Percentiles rank a stretch among this genome's conserved stretches.
phyloP scores from a whole-genome alignment of 2,329 filamentous ascomycete genomes.

The Phaeophleospora eucalypticola region DNA sequence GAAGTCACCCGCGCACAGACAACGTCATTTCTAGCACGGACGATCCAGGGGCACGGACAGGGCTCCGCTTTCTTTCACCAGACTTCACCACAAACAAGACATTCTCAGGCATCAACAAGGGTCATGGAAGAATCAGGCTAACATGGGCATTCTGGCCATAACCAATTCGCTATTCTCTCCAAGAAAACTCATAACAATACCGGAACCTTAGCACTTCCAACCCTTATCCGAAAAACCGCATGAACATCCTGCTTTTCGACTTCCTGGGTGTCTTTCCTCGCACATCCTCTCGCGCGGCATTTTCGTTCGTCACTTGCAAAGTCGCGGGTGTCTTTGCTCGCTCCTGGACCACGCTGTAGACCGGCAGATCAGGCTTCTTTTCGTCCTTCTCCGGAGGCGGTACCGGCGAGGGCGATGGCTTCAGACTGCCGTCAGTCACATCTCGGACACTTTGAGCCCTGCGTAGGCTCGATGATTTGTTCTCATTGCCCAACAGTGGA shows the following conservation, averaged over 20 bases:
- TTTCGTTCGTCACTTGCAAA: slow-evolving; percentile 12
- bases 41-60: neutral
- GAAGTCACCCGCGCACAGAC: slow-evolving; percentile 9
- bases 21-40: slow-evolving; percentile 4
- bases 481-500: slow-evolving; percentile 24
- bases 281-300: slow-evolving; percentile 2
- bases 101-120: neutral
- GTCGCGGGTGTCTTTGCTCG: slow-evolving; percentile 16
- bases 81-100: neutral
- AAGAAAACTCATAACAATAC: slow-evolving; percentile 3
- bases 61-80: neutral
- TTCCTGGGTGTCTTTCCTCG: slow-evolving; percentile 21
- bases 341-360: slow-evolving; percentile 24
- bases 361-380: slow-evolving; percentile 8
- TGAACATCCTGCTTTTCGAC: slow-evolving; percentile 25
- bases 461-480: slow-evolving; percentile 22
- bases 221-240: slow-evolving; percentile 23
- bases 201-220: slow-evolving; percentile 1
- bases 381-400: slow-evolving; percentile 3
- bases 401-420: slow-evolving; percentile 3
- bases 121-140: no score
- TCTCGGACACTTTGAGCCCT: slow-evolving; percentile 31
- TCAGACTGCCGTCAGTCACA: slow-evolving; percentile 6
- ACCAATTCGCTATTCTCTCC: neutral
- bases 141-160: neutral